Conservation (phyloP, 495 filamentous ascomycete genomes). For the Acidiella bohemica region DNA sequence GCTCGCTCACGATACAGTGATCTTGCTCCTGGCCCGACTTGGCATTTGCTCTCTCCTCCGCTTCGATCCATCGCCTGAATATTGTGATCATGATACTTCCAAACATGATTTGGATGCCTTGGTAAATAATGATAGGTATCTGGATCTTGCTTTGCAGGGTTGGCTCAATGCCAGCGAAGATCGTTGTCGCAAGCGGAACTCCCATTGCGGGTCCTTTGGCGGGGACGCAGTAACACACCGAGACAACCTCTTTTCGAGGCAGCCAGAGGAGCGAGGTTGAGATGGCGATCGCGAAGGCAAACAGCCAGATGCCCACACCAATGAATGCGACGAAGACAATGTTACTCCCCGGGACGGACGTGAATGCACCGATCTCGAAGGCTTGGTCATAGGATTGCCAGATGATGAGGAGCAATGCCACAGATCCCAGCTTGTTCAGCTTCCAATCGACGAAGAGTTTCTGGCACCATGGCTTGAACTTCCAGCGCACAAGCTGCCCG, state of each 20-base stretch:
- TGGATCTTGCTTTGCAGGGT: constrained; percentile 23
- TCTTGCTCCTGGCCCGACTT: not conserved
- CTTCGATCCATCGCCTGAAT: constrained; percentile 25
- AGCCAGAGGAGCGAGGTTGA: constrained; percentile 27
- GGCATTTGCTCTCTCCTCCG: constrained; percentile 9
- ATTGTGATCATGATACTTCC: constrained; percentile 25
- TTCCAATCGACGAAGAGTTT: constrained; percentile 29
- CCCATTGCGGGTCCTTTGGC: constrained; percentile 34
- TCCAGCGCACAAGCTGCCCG: constrained; percentile 26
- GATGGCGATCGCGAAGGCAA: constrained; percentile 27
- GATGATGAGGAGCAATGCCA: constrained; percentile 28
- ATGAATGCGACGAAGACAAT: constrained; percentile 34
- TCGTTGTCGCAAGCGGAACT: constrained; percentile 27
- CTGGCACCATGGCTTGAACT: constrained; percentile 23
- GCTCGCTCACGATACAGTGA: not conserved
- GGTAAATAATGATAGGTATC: constrained; percentile 31
- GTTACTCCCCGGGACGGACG: constrained; percentile 23
- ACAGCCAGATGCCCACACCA: constrained; percentile 26
- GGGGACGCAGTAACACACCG: constrained; percentile 31
- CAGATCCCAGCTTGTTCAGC: constrained; percentile 26
- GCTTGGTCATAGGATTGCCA: constrained; percentile 35
- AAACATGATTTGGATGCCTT: constrained; percentile 27
- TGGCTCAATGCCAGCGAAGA: constrained; percentile 24
- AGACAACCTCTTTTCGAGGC: constrained; percentile 28
- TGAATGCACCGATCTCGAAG: constrained; percentile 30